Evolutionary conservation across 1,139 yeast genomes (phyloP).

Genomic region (Sugiyamaella grinbergsii): DNA sequence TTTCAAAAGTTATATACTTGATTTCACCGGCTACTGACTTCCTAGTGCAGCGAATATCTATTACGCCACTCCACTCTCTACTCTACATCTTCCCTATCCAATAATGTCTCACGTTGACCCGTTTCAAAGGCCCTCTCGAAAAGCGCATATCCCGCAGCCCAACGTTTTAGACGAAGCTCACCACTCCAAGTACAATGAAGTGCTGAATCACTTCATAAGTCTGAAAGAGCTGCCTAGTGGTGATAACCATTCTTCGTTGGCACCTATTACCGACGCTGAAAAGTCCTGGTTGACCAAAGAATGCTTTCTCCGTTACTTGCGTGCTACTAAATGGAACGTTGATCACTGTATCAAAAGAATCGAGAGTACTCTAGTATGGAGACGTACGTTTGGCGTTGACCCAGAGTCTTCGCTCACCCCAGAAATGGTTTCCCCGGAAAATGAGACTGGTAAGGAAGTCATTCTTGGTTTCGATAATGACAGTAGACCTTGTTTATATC

Average conservation of each 20-base stretch:
- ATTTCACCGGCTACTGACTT: slow-evolving; percentile 14
- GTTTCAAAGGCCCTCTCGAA: slow-evolving; percentile 34
- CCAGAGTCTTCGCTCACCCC: slow-evolving; percentile 59
- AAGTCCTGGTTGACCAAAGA: slow-evolving; percentile 90
- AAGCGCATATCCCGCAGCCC: slow-evolving; percentile 55
- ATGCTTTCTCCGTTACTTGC: slow-evolving; percentile 79
- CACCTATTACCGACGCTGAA: slow-evolving; percentile 59
- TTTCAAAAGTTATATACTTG: slow-evolving; percentile 14
- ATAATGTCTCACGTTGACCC: slow-evolving; percentile 35
- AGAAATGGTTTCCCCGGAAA: slow-evolving; percentile 67
- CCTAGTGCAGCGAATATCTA: too few species aligned
- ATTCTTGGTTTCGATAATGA: slow-evolving; percentile 87
- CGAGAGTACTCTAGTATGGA: slow-evolving; percentile 79
- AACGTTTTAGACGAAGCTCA: slow-evolving; percentile 56
- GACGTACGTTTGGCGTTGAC: slow-evolving; percentile 86
- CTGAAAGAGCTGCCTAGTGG: slow-evolving; percentile 47
- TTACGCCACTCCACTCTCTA: too few species aligned
- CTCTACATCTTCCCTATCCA: not conserved
- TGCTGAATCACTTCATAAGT: slow-evolving; percentile 60
- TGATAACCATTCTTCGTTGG: slow-evolving; percentile 41
- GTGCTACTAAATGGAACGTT: slow-evolving; percentile 89
- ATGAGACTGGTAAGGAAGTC: slow-evolving; percentile 85
- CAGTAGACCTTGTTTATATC: slow-evolving; percentile 83
- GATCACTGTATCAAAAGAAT: slow-evolving; percentile 72
- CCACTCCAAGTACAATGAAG: slow-evolving; percentile 56